Conservation (phyloP, 2,329 filamentous ascomycete genomes). For the Fusarium protoensiforme region DNA sequence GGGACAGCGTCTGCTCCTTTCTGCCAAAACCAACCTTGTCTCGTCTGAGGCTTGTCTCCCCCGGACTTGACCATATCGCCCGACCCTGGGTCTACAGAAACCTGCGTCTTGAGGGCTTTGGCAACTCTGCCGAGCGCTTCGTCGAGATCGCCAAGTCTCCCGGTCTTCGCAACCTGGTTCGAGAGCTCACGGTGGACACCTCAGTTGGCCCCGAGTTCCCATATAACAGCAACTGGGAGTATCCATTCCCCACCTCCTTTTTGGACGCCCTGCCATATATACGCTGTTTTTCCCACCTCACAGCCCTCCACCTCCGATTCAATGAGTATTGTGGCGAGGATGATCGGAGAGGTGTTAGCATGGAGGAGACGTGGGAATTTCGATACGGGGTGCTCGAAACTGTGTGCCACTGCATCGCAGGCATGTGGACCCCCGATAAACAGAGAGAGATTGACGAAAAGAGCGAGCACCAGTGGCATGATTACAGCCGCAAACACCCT, state of each 20-base stretch:
- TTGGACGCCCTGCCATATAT: conserved; percentile 18
- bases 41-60: conserved; percentile 6
- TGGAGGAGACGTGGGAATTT: neutral
- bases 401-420: neutral
- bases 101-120: conserved; percentile 2
- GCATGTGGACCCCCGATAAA: neutral
- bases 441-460: neutral
- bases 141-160: conserved; percentile 17
- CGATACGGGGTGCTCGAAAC: neutral
- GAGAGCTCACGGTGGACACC: conserved; percentile 24
- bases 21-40: neutral
- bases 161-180: conserved; percentile 17
- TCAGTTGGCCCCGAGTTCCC: neutral
- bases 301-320: conserved; percentile 7
- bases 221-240: neutral
- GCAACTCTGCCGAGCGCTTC: conserved; percentile 7
- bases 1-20: conserved; percentile 12
- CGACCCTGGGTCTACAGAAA: neutral
- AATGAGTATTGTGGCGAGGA: neutral
- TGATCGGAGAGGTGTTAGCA: conserved; percentile 21
- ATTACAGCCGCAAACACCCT: neutral
- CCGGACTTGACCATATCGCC: neutral
- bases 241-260: neutral
- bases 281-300: neutral
- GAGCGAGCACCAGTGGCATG: neutral